Percentiles rank a stretch among this genome's conserved stretches.
Evolutionary conservation across 2,329 filamentous ascomycete species (phyloP).

Genomic region (Fusarium verrucosum): DNA sequence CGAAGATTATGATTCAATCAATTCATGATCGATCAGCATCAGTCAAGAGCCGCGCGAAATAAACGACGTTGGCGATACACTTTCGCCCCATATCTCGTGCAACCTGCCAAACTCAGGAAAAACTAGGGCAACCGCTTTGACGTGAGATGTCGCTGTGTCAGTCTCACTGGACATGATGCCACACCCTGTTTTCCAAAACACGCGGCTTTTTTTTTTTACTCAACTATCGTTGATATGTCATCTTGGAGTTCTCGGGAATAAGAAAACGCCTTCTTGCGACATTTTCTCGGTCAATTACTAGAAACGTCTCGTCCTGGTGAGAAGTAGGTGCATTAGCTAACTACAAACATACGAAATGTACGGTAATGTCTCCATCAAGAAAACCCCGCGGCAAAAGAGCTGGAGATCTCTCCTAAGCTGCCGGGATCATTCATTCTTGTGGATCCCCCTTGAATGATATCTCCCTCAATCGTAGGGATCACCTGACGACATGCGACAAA

Average conservation of each 20-base stretch:
- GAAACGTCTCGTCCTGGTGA: background rate
- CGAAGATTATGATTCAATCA: conserved; percentile 10
- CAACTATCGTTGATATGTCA: conserved; percentile 4
- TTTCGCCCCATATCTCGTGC: conserved; percentile 23
- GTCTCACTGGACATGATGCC: conserved; percentile 24
- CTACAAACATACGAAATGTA: background rate
- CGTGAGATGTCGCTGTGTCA: conserved; percentile 26
- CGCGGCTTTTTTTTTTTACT: background rate
- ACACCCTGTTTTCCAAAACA: background rate
- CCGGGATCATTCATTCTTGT: conserved; percentile 18
- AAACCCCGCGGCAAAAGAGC: conserved; percentile 18
- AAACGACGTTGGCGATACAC: background rate
- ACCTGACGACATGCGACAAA: conserved; percentile 24
- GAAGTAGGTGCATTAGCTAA: too few relatives aligned
- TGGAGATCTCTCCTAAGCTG: conserved; percentile 8
- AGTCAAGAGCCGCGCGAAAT: background rate
- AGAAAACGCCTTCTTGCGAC: background rate
- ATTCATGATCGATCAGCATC: conserved; percentile 11
- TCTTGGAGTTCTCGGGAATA: conserved; percentile 2
- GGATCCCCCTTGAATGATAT: conserved; percentile 21
- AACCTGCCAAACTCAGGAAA: conserved; percentile 33
- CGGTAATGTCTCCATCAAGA: background rate
- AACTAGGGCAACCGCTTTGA: conserved; percentile 2
- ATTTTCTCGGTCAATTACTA: background rate
- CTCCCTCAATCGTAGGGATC: conserved; percentile 29